A percentile compares a stretch with the other conserved stretches of the same genome.
phyloP scores from a whole-genome alignment of 2,329 filamentous ascomycete species.

The Coniochaeta sp. region DNA sequence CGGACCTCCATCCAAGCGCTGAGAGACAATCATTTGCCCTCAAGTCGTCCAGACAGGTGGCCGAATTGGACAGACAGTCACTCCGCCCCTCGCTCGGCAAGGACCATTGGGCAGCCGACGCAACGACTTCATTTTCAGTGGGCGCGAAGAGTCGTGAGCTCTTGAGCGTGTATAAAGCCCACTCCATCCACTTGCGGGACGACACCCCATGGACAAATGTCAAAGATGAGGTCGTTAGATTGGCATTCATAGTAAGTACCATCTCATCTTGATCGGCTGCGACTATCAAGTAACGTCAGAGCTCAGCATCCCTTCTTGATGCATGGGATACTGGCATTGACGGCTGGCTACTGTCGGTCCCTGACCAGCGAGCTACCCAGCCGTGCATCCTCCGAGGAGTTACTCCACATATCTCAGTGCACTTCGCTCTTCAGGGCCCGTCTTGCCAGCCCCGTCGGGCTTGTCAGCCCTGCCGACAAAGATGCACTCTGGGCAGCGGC shows the following conservation, averaged over 20 bases:
- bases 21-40: too few species aligned
- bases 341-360: conserved; percentile 30
- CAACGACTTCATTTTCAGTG: too few species aligned
- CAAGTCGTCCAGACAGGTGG: too few species aligned
- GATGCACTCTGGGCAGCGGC: conserved; percentile 41
- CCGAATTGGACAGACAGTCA: too few species aligned
- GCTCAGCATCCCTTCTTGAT: conserved; percentile 33
- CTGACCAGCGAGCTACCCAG: conserved; percentile 13
- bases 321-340: conserved; percentile 36
- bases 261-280: too few species aligned
- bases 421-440: background rate
- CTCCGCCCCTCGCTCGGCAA: too few species aligned
- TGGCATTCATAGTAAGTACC: conserved; percentile 15
- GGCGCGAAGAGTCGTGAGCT: too few species aligned
- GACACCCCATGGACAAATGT: too few species aligned
- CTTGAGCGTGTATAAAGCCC: too few species aligned
- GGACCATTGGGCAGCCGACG: too few species aligned
- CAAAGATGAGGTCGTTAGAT: conserved; percentile 1
- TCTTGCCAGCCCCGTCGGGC: background rate
- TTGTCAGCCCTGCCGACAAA: conserved; percentile 20
- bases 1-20: too few species aligned
- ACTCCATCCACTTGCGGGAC: too few species aligned
- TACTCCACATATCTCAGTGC: conserved; percentile 35
- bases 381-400: conserved; percentile 27
- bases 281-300: conserved; percentile 9